These are phyloP conservation scores for Aspergillus campestris DNA, from an alignment of 495 filamentous ascomycete species.

Conservation along the genomic window DNA sequence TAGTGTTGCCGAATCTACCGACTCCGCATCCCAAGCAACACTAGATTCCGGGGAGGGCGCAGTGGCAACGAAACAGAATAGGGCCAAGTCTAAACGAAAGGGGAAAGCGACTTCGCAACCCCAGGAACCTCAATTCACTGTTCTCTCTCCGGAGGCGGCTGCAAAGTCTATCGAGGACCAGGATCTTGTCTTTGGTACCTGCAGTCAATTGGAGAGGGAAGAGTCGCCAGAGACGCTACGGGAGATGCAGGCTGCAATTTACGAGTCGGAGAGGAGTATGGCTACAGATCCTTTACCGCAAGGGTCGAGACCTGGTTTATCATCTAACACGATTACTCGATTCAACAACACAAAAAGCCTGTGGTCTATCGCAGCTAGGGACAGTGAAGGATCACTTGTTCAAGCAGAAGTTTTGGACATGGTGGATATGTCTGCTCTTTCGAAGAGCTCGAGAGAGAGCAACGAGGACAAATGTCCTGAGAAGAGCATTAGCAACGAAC, in stretches of 20 bases:
- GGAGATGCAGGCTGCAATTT: slow-evolving; percentile 63
- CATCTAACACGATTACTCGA: slow-evolving; percentile 14
- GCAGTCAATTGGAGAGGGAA: slow-evolving; percentile 75
- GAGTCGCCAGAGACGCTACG: slow-evolving; percentile 61
- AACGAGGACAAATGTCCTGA: background rate
- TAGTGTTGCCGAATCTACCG: slow-evolving; percentile 7
- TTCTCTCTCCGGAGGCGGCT: slow-evolving; percentile 70
- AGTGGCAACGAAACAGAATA: background rate
- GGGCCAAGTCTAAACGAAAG: slow-evolving; percentile 14
- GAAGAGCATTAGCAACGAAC: too few relatives aligned
- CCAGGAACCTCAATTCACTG: slow-evolving; percentile 31
- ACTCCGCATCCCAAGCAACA: slow-evolving; percentile 7
- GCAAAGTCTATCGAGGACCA: slow-evolving; percentile 59
- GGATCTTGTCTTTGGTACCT: slow-evolving; percentile 85
- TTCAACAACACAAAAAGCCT: slow-evolving; percentile 35
- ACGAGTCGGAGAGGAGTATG: slow-evolving; percentile 41
- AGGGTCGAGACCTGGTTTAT: background rate
- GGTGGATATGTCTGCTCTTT: slow-evolving; percentile 32
- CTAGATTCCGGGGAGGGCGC: slow-evolving; percentile 16
- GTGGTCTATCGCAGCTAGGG: slow-evolving; percentile 63
- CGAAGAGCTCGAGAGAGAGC: background rate
- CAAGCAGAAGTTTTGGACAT: slow-evolving; percentile 51
- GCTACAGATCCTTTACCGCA: background rate
- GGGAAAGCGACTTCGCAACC: slow-evolving; percentile 22
- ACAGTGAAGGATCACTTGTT: slow-evolving; percentile 50